phyloP scores from a whole-genome alignment of 352 stramenopile species.

The Globisporangium barbulae region DNA sequence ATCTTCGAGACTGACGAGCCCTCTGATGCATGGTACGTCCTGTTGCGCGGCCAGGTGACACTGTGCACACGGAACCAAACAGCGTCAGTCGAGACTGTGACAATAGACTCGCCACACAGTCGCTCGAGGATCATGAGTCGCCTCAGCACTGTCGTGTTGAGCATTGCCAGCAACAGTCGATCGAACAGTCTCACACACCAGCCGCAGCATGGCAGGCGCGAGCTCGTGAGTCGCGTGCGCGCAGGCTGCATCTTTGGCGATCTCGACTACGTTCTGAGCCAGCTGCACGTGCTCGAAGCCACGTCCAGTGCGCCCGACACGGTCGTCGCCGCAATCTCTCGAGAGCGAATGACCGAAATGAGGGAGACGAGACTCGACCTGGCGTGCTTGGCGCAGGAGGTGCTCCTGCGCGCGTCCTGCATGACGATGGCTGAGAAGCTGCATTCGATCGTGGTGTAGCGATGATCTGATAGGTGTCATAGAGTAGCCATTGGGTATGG shows the following conservation, averaged over 20 bases:
- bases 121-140: background rate
- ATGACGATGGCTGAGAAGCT: constrained; percentile 55
- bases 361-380: constrained; percentile 24
- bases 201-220: constrained; percentile 19
- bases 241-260: constrained; percentile 63
- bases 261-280: constrained; percentile 58
- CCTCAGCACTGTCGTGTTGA: constrained; percentile 9
- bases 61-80: constrained; percentile 28
- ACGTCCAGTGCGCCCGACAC: constrained; percentile 33
- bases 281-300: constrained; percentile 48
- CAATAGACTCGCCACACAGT: constrained; percentile 6
- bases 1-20: constrained; percentile 43
- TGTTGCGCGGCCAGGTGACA: constrained; percentile 49
- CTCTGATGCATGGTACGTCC: constrained; percentile 43
- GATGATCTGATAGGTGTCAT: background rate
- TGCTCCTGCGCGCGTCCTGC: constrained; percentile 53
- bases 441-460: constrained; percentile 29
- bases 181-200: background rate
- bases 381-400: constrained; percentile 49
- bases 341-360: constrained; percentile 29
- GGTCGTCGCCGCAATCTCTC: constrained; percentile 38
- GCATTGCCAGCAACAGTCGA: background rate
- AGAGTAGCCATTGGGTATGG: background rate
- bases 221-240: constrained; percentile 47
- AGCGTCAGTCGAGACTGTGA: background rate